These are phyloP conservation scores for Aotearoamyces nothofagi DNA, from an alignment of 2,329 filamentous ascomycete genomes.

Conservation along the genomic window DNA sequence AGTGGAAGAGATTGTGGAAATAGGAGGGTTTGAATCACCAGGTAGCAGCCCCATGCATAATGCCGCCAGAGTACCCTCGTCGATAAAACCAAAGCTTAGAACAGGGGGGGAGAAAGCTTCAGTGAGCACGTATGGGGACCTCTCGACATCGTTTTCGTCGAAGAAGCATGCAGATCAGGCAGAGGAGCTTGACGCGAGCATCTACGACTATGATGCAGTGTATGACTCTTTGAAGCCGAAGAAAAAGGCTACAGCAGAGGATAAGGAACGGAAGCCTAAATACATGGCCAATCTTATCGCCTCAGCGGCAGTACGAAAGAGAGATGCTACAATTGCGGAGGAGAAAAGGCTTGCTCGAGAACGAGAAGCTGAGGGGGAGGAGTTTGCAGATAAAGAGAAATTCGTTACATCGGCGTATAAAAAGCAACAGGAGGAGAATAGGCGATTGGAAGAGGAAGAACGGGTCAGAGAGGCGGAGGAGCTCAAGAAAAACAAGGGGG, in stretches of 20 bases:
- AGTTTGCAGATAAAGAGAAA: slow-evolving; percentile 69
- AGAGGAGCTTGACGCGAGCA: slow-evolving; percentile 50
- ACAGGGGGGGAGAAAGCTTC: slow-evolving; percentile 25
- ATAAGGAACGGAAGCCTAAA: slow-evolving; percentile 49
- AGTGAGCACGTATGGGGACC: slow-evolving; percentile 41
- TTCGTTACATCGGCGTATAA: slow-evolving; percentile 79
- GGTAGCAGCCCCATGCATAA: neutral
- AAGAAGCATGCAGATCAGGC: slow-evolving; percentile 50
- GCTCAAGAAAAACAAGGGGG: slow-evolving; percentile 44
- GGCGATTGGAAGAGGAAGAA: slow-evolving; percentile 57
- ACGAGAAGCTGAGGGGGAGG: slow-evolving; percentile 65
- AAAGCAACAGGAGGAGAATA: slow-evolving; percentile 63
- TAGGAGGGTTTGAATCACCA: slow-evolving; percentile 37
- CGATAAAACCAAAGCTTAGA: slow-evolving; percentile 7
- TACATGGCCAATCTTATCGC: slow-evolving; percentile 65
- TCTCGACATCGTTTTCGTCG: slow-evolving; percentile 48
- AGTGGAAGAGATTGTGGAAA: slow-evolving; percentile 42
- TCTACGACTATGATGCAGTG: slow-evolving; percentile 76
- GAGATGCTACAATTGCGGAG: slow-evolving; percentile 63
- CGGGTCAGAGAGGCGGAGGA: slow-evolving; percentile 47
- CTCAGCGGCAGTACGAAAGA: slow-evolving; percentile 61
- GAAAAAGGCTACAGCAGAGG: slow-evolving; percentile 36
- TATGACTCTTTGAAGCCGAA: slow-evolving; percentile 63
- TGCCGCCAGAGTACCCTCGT: neutral
- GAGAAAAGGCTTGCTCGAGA: slow-evolving; percentile 70